Conservation (phyloP, 2,329 filamentous ascomycete species). For the Exophiala aquamarina region DNA sequence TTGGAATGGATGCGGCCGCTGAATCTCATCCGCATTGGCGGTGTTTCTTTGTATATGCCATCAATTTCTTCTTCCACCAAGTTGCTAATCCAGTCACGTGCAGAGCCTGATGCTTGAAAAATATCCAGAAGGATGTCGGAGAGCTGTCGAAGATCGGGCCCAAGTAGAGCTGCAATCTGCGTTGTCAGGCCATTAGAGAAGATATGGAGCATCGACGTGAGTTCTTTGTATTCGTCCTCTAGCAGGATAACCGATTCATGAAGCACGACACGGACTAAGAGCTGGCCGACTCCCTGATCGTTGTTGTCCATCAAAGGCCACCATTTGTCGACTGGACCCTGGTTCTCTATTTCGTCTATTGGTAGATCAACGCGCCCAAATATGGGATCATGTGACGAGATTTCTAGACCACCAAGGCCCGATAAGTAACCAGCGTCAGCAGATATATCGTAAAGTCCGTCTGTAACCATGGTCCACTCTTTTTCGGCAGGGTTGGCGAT, state of each 20-base stretch:
- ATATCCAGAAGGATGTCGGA: conserved; percentile 63
- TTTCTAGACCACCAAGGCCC: conserved; percentile 46
- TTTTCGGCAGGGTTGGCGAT: conserved; percentile 48
- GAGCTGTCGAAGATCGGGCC: conserved; percentile 39
- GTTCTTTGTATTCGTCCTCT: conserved; percentile 76
- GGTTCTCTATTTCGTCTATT: conserved; percentile 73
- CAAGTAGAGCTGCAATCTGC: conserved; percentile 77
- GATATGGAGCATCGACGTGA: conserved; percentile 80
- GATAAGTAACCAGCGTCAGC: conserved; percentile 41
- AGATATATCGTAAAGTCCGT: conserved; percentile 44
- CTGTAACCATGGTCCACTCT: conserved; percentile 50
- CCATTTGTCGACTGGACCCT: conserved; percentile 84
- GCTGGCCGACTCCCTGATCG: conserved; percentile 75
- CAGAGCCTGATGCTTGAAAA: conserved; percentile 85
- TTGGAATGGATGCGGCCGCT: conserved; percentile 64
- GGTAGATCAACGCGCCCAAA: conserved; percentile 71
- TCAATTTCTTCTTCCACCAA: conserved; percentile 97
- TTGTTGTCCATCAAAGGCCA: conserved; percentile 76
- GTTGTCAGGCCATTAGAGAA: conserved; percentile 82
- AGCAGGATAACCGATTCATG: conserved; percentile 90
- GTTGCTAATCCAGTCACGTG: conserved; percentile 86
- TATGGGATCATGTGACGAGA: conserved; percentile 47
- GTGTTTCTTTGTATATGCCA: conserved; percentile 78
- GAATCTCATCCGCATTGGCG: conserved; percentile 62
- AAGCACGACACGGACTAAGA: conserved; percentile 78